Conservation (phyloP, 257 asterid species). For the Cynanchum wilfordii region DNA sequence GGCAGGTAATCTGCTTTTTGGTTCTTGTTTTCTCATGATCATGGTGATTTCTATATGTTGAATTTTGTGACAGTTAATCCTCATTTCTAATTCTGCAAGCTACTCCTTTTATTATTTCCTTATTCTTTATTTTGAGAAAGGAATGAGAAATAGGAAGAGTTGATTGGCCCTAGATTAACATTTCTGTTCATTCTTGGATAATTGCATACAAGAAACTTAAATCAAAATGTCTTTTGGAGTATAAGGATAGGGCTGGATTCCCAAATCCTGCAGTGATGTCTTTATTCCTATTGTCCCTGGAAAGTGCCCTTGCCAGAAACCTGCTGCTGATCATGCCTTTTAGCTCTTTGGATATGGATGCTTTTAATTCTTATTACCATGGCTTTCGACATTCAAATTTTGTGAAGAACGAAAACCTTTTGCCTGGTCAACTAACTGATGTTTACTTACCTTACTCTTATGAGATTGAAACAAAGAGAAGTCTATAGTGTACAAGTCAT, state of each 20-base stretch:
- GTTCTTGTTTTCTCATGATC: background rate
- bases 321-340: background rate
- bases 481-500: background rate
- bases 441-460: background rate
- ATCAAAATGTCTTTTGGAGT: background rate
- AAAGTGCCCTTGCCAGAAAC: background rate
- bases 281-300: background rate
- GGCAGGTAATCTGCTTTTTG: slow-evolving; percentile 59
- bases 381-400: background rate
- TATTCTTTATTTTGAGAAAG: background rate
- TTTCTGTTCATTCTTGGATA: background rate
- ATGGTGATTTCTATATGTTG: background rate
- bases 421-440: background rate
- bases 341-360: background rate
- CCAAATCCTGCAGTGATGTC: background rate
- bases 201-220: background rate
- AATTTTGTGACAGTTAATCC: background rate
- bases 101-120: background rate
- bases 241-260: background rate
- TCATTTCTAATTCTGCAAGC: background rate
- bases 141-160: background rate
- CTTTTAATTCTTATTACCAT: background rate
- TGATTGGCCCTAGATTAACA: background rate
- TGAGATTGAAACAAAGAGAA: background rate
- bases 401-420: background rate